Evolutionary conservation across 1,139 yeast genomes (phyloP).

Genomic region (Arxiozyma bovina): DNA sequence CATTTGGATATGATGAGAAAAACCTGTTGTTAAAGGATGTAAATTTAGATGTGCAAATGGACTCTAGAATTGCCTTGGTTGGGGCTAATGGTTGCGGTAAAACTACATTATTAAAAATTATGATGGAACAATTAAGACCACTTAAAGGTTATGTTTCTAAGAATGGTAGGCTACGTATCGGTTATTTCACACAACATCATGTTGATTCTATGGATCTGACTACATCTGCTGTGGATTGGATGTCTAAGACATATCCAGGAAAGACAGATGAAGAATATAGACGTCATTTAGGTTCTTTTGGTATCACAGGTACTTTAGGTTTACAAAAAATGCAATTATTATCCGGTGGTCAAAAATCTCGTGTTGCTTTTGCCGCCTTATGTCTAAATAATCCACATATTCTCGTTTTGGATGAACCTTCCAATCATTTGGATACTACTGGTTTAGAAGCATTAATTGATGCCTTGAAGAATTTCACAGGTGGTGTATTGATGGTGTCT

Average conservation of each 20-base stretch:
- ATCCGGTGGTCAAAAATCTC: constrained; percentile 97
- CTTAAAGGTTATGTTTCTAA: constrained; percentile 63
- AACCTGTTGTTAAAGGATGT: constrained; percentile 61
- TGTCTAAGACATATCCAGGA: constrained; percentile 86
- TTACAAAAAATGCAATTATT: constrained; percentile 80
- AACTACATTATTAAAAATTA: constrained; percentile 78
- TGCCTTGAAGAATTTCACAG: constrained; percentile 78
- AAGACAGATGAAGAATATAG: constrained; percentile 94
- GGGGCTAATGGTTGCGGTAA: constrained; percentile 99
- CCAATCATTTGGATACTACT: constrained; percentile 95
- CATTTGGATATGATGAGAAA: constrained; percentile 70
- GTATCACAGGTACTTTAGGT: constrained; percentile 91
- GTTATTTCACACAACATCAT: constrained; percentile 98
- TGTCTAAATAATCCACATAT: constrained; percentile 90
- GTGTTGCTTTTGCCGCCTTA: constrained; percentile 95
- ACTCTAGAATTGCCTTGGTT: constrained; percentile 88
- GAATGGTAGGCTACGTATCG: constrained; percentile 83
- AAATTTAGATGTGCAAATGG: constrained; percentile 84
- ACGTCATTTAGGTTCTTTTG: constrained; percentile 92
- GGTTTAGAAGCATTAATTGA: constrained; percentile 94
- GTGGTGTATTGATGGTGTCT: constrained; percentile 95
- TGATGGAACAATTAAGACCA: constrained; percentile 72
- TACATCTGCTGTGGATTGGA: constrained; percentile 89
- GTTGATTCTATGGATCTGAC: constrained; percentile 93
- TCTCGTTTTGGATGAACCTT: constrained; percentile 91